Base-by-base conservation (phyloP, 331 rosid genomes). In the Spiraea crenata region DNA sequence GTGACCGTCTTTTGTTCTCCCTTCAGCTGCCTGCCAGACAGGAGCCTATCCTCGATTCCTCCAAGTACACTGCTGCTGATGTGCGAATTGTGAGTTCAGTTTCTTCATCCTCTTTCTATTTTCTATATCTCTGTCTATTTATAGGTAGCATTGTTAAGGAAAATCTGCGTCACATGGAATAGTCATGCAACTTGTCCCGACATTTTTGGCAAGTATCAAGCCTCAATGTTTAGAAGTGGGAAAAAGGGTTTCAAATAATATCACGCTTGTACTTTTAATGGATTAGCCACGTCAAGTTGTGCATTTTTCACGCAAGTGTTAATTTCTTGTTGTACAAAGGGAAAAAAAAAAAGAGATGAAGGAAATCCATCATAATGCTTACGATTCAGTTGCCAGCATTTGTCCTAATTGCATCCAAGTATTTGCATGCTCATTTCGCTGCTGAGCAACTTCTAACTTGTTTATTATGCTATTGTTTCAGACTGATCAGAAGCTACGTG, bases 401-500 rank as follows among this genome's bases (percentile, higher is more conserved):
- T 58, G 5, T 38, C 50, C 31, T 58, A 0, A 20, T 5, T 34
- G 6, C 42, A 15, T 49, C 54, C 54, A 52, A 52, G 34, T 52
- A 19, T 52, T 8, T 52, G 35, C 58, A 17, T 52, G 11, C 19
- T 52, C 19, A 6, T 67, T 14, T 66, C 44, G 46, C 17, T 34
- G 50, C 48, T 14, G 67, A 20, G 64, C 14, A 41, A 60, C 50
- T 20, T 11, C 4, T 19, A 70, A 46, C 62, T 58, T 75, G 55
- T 70, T 79, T 44, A 38, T 76, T 67, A 61, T 79, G 80, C 16
- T 80, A 47, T 71, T 79, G n/a, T 82, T 81, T 71, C 99, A 95
- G 99, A 95, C 99, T 69, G 99, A 95, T 86, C 98, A 95, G 74
- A 95, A 95, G 89, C 91, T 95, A 62, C 96, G 99, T n/a, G 98